Conservation (phyloP, 306 rosid species). For the Aeschynomene evenia region DNA sequence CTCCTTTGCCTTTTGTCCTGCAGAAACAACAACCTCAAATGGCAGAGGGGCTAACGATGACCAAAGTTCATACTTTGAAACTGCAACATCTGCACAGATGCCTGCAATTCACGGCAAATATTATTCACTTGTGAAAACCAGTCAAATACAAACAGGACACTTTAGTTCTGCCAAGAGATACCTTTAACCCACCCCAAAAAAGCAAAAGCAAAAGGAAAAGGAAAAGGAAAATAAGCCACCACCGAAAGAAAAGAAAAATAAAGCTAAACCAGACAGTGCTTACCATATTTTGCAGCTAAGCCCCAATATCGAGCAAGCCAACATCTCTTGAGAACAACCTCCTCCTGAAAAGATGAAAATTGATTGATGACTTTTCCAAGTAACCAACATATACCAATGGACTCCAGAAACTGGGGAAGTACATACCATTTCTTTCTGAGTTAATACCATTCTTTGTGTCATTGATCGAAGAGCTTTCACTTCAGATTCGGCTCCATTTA, state of each 20-base stretch:
- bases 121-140: constrained; percentile 25
- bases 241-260: constrained; percentile 11
- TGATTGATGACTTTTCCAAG: constrained; percentile 16
- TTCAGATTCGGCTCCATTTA: constrained; percentile 78
- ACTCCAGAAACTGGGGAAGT: constrained; percentile 21
- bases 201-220: constrained; percentile 10
- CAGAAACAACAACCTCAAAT: constrained; percentile 95
- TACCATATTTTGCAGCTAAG: constrained; percentile 85
- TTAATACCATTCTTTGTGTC: constrained; percentile 97
- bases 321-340: constrained; percentile 98
- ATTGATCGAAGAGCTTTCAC: constrained; percentile 80
- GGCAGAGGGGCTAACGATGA: constrained; percentile 98
- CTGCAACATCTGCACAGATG: constrained; percentile 88
- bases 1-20: constrained; percentile 98
- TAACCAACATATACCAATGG: constrained; percentile 18
- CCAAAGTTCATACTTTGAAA: constrained; percentile 89
- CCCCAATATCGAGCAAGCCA: constrained; percentile 99
- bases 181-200: constrained; percentile 19
- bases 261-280: constrained; percentile 19
- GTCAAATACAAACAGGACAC: constrained; percentile 28
- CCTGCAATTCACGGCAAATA: constrained; percentile 54
- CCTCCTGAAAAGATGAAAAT: constrained; percentile 66
- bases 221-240: constrained; percentile 18
- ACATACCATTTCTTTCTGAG: constrained; percentile 93
- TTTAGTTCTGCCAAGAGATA: constrained; percentile 12